Base-by-base conservation (phyloP, 1,284 basidiomycete genomes). In the Pulchroboletus neoregius region DNA sequence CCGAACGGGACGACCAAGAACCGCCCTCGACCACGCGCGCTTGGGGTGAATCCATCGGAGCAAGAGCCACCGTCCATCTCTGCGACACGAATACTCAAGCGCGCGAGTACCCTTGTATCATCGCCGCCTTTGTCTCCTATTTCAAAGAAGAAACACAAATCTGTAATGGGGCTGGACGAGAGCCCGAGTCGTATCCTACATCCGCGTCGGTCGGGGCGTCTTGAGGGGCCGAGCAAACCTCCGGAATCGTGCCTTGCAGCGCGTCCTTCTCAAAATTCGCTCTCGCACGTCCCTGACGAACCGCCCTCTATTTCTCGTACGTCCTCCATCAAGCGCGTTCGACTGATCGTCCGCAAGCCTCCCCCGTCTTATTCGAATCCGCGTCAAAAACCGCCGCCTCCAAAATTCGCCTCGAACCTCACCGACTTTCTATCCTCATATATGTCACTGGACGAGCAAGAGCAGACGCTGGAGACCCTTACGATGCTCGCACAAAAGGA, bases 271-370 rank as follows among this genome's bases (percentile, higher is more conserved):
- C 30, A 39, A 22, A 37, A 13, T 6, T 32, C 31, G 3, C 30
- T 39, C 11, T 35, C 32, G 10, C 41, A 34, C 4, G 16, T 31
- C 13, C 38, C 20, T 0, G 37, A 26, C 13, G 46, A 56, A 23
- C 27, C 32, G 0, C 48, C 46, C 1, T 46, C 45, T 2, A 27
- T 58, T 12, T 46, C 54, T 2, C 50, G 48, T 24, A 51, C 46
- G n/a, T 51, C 60, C 6, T 56, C 60, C 15, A 69, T 82, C 41
- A 83, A 78, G 58, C 80, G 87, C 40, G 69, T 88, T 40, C 79
- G 76, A 40, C 75, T 91, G 30, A 78, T 88, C 28, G 80, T 87
- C n/a, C 78, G 82, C 28, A 69, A 69, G 20, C 84, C 84, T 6
- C 72, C 74, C 2, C 76, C 79, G 8, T 63, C 69, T 2, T 76